Percentiles rank a stretch among this genome's conserved stretches.
These are phyloP conservation scores for Chalaropsis thielavioides DNA, from an alignment of 2,329 filamentous ascomycete genomes.

Conservation along the genomic window DNA sequence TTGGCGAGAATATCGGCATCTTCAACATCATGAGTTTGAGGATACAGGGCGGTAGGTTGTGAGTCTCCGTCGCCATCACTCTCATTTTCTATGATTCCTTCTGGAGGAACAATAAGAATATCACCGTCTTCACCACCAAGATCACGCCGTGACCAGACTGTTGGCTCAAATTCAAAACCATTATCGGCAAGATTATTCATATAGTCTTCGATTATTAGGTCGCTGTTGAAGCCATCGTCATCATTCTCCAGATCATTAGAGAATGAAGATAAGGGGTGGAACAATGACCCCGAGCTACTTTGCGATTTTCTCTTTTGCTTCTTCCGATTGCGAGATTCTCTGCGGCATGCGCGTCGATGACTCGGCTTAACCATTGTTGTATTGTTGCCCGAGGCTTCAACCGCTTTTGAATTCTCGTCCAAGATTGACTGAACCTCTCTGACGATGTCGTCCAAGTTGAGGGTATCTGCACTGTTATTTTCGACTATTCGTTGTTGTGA, in stretches of 20 bases:
- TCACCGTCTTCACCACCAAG: constrained; percentile 22
- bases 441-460: background rate
- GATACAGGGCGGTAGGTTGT: no score
- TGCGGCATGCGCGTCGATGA: constrained; percentile 9
- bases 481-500: background rate
- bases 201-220: constrained; percentile 37
- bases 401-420: background rate
- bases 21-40: no score
- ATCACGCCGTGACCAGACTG: constrained; percentile 36
- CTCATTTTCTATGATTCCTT: background rate
- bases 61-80: background rate
- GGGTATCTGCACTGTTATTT: background rate
- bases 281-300: background rate
- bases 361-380: constrained; percentile 14
- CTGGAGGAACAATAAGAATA: constrained; percentile 6
- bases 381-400: background rate
- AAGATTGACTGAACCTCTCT: constrained; percentile 7
- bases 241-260: background rate
- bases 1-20: background rate
- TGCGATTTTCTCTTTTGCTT: constrained; percentile 14
- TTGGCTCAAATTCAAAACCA: constrained; percentile 41
- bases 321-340: constrained; percentile 19
- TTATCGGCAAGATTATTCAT: constrained; percentile 48
- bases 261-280: constrained; percentile 1
- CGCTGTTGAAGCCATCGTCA: constrained; percentile 4